Conservation (phyloP, 495 filamentous ascomycete genomes). For the Bryoglossum gracile region DNA sequence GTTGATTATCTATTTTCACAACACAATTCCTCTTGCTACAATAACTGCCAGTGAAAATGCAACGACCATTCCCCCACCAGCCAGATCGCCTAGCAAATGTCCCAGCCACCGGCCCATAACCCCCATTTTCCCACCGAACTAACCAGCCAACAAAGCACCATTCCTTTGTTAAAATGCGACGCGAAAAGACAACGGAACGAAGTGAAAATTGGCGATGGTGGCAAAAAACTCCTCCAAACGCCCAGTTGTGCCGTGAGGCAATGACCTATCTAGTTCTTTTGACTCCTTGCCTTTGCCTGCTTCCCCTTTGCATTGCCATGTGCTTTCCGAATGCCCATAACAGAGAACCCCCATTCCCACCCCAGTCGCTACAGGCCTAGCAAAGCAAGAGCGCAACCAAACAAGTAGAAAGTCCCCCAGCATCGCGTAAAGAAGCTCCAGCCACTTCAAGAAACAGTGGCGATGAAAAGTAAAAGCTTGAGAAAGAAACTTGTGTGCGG, state of each 20-base stretch:
- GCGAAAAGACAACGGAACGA: too few species aligned
- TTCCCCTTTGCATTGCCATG: background rate
- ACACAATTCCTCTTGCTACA: too few species aligned
- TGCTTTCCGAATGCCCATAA: background rate
- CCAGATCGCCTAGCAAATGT: too few species aligned
- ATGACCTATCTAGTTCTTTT: constrained; percentile 24
- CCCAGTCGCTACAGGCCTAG: background rate
- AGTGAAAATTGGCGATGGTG: too few species aligned
- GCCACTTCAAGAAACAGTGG: background rate
- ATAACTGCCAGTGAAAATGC: too few species aligned
- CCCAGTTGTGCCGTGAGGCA: constrained; percentile 24
- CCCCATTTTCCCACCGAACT: too few species aligned
- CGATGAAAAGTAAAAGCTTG: background rate
- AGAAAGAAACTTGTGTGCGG: background rate
- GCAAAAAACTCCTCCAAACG: constrained; percentile 19
- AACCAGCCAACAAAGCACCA: too few species aligned
- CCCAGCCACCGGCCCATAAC: too few species aligned
- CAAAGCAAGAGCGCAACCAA: background rate
- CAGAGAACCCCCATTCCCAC: background rate
- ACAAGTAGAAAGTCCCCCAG: background rate
- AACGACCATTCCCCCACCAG: too few species aligned
- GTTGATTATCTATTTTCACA: too few species aligned
- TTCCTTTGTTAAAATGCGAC: too few species aligned
- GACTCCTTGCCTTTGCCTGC: constrained; percentile 10
- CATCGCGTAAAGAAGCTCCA: background rate